These are phyloP conservation scores for Ogataea methanolica DNA, from an alignment of 805 yeast species.

Conservation along the genomic window DNA sequence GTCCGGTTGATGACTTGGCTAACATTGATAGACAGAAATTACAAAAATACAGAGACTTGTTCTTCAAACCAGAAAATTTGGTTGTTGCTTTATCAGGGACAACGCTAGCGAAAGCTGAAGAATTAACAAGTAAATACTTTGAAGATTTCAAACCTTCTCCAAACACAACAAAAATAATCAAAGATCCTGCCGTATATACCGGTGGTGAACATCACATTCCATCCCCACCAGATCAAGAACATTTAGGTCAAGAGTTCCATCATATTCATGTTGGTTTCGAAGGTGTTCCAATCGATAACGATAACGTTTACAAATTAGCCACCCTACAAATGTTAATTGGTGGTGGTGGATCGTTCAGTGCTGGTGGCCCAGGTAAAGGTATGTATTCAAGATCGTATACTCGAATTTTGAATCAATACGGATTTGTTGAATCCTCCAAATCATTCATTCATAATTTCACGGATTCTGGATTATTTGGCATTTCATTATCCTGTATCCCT, in stretches of 20 bases:
- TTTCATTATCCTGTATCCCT: slow-evolving; percentile 79
- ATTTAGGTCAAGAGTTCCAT: slow-evolving; percentile 66
- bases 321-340: slow-evolving; percentile 86
- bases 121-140: slow-evolving; percentile 55
- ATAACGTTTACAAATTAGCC: slow-evolving; percentile 88
- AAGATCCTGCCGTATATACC: slow-evolving; percentile 45
- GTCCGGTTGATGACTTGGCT: slow-evolving; percentile 67
- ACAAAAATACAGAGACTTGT: slow-evolving; percentile 50
- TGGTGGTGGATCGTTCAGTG: slow-evolving; percentile 96
- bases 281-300: slow-evolving; percentile 76
- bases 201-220: slow-evolving; percentile 57
- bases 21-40: slow-evolving; percentile 50
- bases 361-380: slow-evolving; percentile 99
- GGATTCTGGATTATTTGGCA: slow-evolving; percentile 89
- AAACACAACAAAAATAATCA: slow-evolving; percentile 21
- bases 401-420: slow-evolving; percentile 84
- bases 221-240: slow-evolving; percentile 52
- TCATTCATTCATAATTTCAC: slow-evolving; percentile 87
- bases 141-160: slow-evolving; percentile 49
- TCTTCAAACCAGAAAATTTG: slow-evolving; percentile 74
- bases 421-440: slow-evolving; percentile 83
- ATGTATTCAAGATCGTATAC: slow-evolving; percentile 95
- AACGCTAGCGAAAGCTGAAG: slow-evolving; percentile 61
- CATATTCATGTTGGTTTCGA: slow-evolving; percentile 87
- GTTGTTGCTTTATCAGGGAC: slow-evolving; percentile 90